Evolutionary conservation across 2,329 filamentous ascomycete species (phyloP), one percentile per base, ranked within the genome.

Genomic region (Teratosphaeriaceae sp.): DNA sequence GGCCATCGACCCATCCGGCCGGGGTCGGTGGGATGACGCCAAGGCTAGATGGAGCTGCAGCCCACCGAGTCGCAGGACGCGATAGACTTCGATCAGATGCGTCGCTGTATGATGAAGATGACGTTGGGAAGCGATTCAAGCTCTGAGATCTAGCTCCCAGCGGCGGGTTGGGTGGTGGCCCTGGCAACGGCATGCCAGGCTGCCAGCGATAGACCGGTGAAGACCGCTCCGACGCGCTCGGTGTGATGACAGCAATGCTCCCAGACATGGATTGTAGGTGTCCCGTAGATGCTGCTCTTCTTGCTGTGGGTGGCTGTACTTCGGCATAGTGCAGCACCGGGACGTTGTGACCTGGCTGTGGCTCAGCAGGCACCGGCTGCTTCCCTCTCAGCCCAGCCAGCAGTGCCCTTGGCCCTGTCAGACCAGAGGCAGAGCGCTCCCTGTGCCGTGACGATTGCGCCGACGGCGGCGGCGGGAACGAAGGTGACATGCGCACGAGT

Each of bases 1-100:
- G 69, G 36, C 75, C 73, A 8, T 85, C 82, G n/a, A 77, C 69
- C 85, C 85, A 90, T 44, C 84, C 81, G n/a, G 84, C 79, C 5
- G 85, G 85, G 0, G 86, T 90, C 2, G 84, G 85, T 3, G 85
- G 85, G 2, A 90, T 80, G 1, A 85, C 82, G 0, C 82, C 84
- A 16, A 90, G 68, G 1, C 72, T 75, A 9, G 80, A 73, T 26
- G 78, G 78, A 47, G 51, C 50, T 31, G 49, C 46, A 19, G 49
- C 80, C 70, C 48, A 82, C 71, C 11, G 52, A 49, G 2, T 29
- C 12, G 15, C 16, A 5, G 16, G 3, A 15, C 38, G 16, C 5
- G 20, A 9, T 3, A 19, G 33, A 13, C 26, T 41, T 24, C 4
- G 16, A 9, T 39, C 27, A 9, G 16, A 13, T 26, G 18, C 16